phyloP scores from a whole-genome alignment of 2,329 filamentous ascomycete species.

The Tolypocladium album region DNA sequence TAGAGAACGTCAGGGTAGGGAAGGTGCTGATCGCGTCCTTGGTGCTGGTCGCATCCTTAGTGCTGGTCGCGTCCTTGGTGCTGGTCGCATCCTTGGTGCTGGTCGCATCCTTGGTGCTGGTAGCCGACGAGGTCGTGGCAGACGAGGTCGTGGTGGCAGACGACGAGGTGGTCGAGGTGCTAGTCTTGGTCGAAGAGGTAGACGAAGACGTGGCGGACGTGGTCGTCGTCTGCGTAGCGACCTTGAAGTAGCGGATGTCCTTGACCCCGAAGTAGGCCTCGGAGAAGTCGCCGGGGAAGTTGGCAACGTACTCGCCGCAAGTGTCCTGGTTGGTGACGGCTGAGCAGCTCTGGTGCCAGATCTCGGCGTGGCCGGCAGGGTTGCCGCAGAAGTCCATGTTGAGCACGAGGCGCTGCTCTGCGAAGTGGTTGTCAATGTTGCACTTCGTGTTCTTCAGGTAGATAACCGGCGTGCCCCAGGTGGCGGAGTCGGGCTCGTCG shows the following conservation, averaged over 20 bases:
- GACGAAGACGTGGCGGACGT: neutral
- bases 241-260: constrained; percentile 23
- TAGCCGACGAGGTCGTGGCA: neutral
- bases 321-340: constrained; percentile 10
- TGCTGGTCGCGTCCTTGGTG: too few relatives aligned
- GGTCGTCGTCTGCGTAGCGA: constrained; percentile 5
- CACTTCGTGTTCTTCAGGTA: constrained; percentile 48
- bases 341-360: constrained; percentile 17
- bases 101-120: neutral
- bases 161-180: neutral
- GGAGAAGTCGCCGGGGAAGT: constrained; percentile 22
- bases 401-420: constrained; percentile 59
- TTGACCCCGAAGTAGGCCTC: constrained; percentile 36
- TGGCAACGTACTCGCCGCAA: constrained; percentile 26
- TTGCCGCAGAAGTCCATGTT: constrained; percentile 68
- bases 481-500: constrained; percentile 45
- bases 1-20: neutral
- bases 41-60: neutral
- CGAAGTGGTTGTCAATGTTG: constrained; percentile 52
- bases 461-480: constrained; percentile 56
- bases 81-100: too few relatives aligned
- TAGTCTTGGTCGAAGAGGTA: neutral
- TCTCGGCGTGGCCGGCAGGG: constrained; percentile 39
- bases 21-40: neutral
- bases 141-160: constrained; percentile 1